phyloP scores from a whole-genome alignment of 139 green algal genomes.

The Ulvella scutata region DNA sequence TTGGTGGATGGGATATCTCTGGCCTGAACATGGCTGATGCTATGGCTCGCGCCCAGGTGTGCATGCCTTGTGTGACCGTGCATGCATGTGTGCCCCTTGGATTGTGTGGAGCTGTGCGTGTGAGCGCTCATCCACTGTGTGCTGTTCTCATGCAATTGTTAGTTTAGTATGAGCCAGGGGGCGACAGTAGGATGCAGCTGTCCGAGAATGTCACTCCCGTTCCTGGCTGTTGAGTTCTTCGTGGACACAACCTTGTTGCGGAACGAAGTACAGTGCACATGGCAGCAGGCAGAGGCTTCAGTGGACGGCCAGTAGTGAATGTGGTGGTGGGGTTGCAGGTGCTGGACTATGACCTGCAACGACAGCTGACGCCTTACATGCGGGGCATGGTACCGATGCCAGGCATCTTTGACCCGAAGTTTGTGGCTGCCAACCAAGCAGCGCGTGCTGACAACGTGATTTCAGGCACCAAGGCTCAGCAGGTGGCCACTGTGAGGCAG shows the following conservation, averaged over 20 bases:
- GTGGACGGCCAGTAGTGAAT: not conserved
- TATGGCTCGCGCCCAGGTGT: constrained; percentile 71
- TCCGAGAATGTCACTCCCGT: too few species aligned
- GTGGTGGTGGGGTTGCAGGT: constrained; percentile 30
- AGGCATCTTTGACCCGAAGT: constrained; percentile 88
- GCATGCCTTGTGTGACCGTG: not conserved
- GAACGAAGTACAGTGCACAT: too few species aligned
- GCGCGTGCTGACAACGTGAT: constrained; percentile 87
- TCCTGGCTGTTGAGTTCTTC: too few species aligned
- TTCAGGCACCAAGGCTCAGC: constrained; percentile 73
- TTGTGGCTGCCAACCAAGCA: constrained; percentile 95
- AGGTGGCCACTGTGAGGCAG: constrained; percentile 69
- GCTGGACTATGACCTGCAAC: constrained; percentile 92
- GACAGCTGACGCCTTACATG: constrained; percentile 91
- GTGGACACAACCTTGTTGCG: too few species aligned
- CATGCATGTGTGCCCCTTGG: not conserved
- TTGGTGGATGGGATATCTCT: constrained; percentile 97
- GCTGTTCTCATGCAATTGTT: not conserved
- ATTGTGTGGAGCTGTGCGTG: not conserved
- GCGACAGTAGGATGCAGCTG: too few species aligned
- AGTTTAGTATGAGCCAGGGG: too few species aligned
- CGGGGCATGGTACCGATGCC: constrained; percentile 78
- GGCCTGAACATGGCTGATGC: constrained; percentile 82
- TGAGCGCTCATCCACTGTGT: not conserved
- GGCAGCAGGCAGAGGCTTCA: not conserved